Evolutionary conservation across 176 grass and related monocot genomes (phyloP).

Genomic region (Neostapfia colusana): DNA sequence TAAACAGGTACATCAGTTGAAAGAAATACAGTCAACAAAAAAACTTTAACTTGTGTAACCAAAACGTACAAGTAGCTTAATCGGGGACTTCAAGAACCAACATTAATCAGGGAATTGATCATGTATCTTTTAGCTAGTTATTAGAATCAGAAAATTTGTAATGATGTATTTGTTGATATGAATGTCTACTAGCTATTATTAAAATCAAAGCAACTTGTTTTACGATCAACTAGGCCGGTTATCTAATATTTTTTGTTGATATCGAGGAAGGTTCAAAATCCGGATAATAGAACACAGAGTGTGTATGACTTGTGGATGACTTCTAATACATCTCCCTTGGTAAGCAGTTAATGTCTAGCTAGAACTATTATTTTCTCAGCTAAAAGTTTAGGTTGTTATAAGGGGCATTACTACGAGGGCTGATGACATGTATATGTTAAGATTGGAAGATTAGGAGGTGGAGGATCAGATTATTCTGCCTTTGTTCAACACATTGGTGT

Average conservation of each 20-base stretch:
- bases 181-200: slow-evolving; percentile 12
- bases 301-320: slow-evolving; percentile 70
- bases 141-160: not conserved
- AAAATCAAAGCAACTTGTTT: not conserved
- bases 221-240: not conserved
- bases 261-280: slow-evolving; percentile 71
- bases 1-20: slow-evolving; percentile 55
- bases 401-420: not conserved
- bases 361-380: slow-evolving; percentile 14
- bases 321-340: slow-evolving; percentile 49
- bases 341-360: slow-evolving; percentile 43
- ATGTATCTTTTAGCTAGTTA: not conserved
- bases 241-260: slow-evolving; percentile 25
- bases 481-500: slow-evolving; percentile 90
- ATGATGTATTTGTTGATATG: not conserved
- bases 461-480: slow-evolving; percentile 73
- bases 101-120: slow-evolving; percentile 12
- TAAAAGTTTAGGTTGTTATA: slow-evolving; percentile 5
- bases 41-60: not conserved
- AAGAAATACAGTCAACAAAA: not conserved
- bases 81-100: not conserved
- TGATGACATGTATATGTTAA: slow-evolving; percentile 41
- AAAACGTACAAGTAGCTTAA: not conserved
- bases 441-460: slow-evolving; percentile 89
- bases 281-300: slow-evolving; percentile 66